A percentile compares a stretch with the other conserved stretches of the same genome.
phyloP scores from a whole-genome alignment of 441 rosid genomes.

The California macrophylla region DNA sequence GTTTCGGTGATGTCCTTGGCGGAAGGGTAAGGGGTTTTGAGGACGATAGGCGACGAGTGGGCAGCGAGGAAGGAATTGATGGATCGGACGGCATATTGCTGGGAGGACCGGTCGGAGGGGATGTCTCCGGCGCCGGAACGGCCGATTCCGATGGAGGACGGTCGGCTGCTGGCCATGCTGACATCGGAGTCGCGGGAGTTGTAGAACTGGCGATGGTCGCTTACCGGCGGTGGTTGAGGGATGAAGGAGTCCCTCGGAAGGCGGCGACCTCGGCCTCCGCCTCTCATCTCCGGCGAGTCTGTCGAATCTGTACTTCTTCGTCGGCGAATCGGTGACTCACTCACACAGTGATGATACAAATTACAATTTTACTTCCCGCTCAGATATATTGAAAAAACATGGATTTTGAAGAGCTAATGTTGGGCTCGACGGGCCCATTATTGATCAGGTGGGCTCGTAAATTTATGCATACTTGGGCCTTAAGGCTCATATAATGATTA shows the following conservation, averaged over 20 bases:
- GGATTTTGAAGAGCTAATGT: too few species aligned
- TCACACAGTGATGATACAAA: too few species aligned
- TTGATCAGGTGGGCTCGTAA: too few species aligned
- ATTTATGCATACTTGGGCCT: too few species aligned
- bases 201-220: slow-evolving; percentile 29
- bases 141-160: slow-evolving; percentile 53
- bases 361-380: background rate
- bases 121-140: slow-evolving; percentile 32
- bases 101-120: slow-evolving; percentile 50
- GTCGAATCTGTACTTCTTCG: too few species aligned
- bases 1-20: slow-evolving; percentile 54
- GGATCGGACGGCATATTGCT: slow-evolving; percentile 39
- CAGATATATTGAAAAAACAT: too few species aligned
- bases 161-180: slow-evolving; percentile 79
- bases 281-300: slow-evolving; percentile 27
- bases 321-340: too few species aligned
- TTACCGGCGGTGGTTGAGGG: slow-evolving; percentile 31
- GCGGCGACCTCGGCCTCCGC: slow-evolving; percentile 32
- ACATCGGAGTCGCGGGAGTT: slow-evolving; percentile 75
- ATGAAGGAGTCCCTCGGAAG: slow-evolving; percentile 33
- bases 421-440: too few species aligned
- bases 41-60: slow-evolving; percentile 32
- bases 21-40: slow-evolving; percentile 42
- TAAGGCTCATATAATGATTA: too few species aligned
- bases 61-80: slow-evolving; percentile 58